phyloP scores from a whole-genome alignment of 495 filamentous ascomycete species.

The Podospora sp. region DNA sequence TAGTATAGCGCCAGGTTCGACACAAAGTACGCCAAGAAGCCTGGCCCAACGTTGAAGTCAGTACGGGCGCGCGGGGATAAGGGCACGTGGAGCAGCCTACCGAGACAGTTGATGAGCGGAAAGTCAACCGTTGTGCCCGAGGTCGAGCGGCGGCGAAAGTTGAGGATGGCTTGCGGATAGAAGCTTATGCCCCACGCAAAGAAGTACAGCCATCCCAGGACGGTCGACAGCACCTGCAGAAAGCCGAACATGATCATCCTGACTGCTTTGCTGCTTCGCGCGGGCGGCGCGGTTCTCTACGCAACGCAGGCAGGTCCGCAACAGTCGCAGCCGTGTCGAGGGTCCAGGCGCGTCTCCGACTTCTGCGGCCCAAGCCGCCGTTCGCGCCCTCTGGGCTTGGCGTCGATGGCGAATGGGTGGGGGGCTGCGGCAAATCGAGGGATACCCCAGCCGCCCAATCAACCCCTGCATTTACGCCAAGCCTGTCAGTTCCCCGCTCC shows the following conservation, averaged over 20 bases:
- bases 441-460: not conserved
- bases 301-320: not conserved
- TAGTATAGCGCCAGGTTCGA: slow-evolving; percentile 76
- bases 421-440: not conserved
- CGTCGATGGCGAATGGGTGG: slow-evolving; percentile 1
- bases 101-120: slow-evolving; percentile 77
- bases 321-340: not conserved
- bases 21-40: slow-evolving; percentile 77
- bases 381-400: not conserved
- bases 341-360: not conserved
- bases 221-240: slow-evolving; percentile 46
- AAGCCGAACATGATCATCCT: slow-evolving; percentile 17
- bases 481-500: not conserved
- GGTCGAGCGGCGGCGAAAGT: slow-evolving; percentile 73
- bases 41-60: slow-evolving; percentile 32
- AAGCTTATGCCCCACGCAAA: slow-evolving; percentile 85
- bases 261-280: not conserved
- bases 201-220: slow-evolving; percentile 64
- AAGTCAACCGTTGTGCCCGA: slow-evolving; percentile 85
- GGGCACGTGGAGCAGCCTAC: slow-evolving; percentile 37
- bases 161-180: slow-evolving; percentile 85
- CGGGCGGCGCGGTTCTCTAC: not conserved
- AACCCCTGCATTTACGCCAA: no score
- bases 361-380: not conserved
- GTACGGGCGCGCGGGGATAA: slow-evolving; percentile 42